Evolutionary conservation across 2,329 filamentous ascomycete species (phyloP), one percentile per base, ranked within the genome.

Genomic region (Pseudogymnoascus sp.): DNA sequence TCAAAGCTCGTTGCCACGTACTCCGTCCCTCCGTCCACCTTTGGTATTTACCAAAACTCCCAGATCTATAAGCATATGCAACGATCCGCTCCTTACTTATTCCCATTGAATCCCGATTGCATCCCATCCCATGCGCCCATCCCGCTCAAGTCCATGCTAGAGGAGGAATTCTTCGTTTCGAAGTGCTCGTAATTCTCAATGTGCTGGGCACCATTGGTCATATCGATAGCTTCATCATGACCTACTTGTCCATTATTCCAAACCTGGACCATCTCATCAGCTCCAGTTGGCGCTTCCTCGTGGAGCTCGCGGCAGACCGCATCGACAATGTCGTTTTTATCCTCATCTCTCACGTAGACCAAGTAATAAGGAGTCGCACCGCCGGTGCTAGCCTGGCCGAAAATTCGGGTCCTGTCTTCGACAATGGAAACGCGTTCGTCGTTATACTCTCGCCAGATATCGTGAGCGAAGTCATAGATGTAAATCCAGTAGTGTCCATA

Each of bases 401-500:
- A 87, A 42, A 96, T 90, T 60, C 88, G 84, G 14, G 81, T 79
- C 6, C 83, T 80, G 69, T 90, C 83, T 12, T 80, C 78, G 25
- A 86, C 82, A 67, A 90, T 85, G 2, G 84, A 87, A 23, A 99
- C 92, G 14, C 82, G 82, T 62, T 89, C 88, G 71, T 99, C 95
- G 73, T 99, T 99, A 80, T 97, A 99, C 71, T 90, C 91, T 64
- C 92, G 88, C 93, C 95, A 99, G 18, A 93, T 79, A 37, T 86
- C 78, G 56, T 85, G 84, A 67, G 88, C 84, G 74, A 96, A 96
- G 77, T 97, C 95, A 71, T 87, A 90, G 67, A 99, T 96, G 53
- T 93, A 97, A 50, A 97, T 91, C 88, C 91, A 97, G 77, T 97
- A 99, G 75, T 99, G 95, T 0, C 95, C 95, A 53, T 88, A 88